Conservation (phyloP, 2,329 filamentous ascomycete species). For the Sporothrix luriei region DNA sequence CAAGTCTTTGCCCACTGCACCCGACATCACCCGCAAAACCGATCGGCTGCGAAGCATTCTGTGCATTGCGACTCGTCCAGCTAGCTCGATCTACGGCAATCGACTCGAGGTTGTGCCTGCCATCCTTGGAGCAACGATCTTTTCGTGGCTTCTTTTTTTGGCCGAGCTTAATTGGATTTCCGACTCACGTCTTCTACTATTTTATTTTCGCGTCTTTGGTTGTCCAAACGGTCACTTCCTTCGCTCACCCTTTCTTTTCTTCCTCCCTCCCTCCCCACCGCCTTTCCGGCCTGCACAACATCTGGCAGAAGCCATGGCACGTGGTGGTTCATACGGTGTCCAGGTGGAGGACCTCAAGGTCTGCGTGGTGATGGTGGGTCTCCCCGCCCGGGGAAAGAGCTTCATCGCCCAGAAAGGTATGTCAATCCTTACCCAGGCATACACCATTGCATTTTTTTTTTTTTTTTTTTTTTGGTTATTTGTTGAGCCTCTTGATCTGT, state of each 20-base stretch:
- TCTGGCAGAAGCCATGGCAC: conserved; percentile 47
- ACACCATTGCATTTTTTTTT: conserved; percentile 23
- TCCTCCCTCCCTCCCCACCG: not conserved
- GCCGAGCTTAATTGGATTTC: not conserved
- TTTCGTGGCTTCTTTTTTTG: not conserved
- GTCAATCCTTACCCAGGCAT: conserved; percentile 38
- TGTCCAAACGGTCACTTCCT: not conserved
- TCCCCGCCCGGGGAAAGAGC: conserved; percentile 94
- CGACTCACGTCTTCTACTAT: not conserved
- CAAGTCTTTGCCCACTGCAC: conserved; percentile 2
- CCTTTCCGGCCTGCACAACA: conserved; percentile 22
- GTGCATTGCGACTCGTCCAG: conserved; percentile 1
- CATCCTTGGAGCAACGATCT: not conserved
- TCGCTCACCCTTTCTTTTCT: not conserved
- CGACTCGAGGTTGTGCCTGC: not conserved
- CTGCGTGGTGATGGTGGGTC: conserved; percentile 97
- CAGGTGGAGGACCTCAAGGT: conserved; percentile 96
- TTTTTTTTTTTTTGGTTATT: too few species aligned
- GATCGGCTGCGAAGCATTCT: conserved; percentile 20
- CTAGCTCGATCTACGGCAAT: not conserved
- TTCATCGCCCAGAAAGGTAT: conserved; percentile 95
- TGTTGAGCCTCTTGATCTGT: too few species aligned
- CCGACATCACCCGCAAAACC: conserved; percentile 35
- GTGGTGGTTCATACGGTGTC: conserved; percentile 64
- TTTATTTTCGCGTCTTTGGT: not conserved